Evolutionary conservation across 805 yeast genomes (phyloP), one percentile per base, ranked within the genome.

Genomic region (Schwanniomyces occidentalis): DNA sequence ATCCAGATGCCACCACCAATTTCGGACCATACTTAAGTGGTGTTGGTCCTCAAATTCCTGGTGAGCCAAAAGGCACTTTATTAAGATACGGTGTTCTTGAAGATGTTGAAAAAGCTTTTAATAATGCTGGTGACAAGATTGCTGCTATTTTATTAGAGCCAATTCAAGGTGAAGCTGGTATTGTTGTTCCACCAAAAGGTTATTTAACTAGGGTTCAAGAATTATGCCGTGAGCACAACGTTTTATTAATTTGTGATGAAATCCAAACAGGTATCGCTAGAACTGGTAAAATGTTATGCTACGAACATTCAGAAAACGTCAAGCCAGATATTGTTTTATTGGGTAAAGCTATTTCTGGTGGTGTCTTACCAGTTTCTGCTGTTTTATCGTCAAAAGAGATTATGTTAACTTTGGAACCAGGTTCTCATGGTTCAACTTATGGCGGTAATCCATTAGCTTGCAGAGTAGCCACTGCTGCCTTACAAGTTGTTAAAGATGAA

Each of bases 111-210:
- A 71, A 71, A 48, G 96, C 95, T 2, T 80, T 90, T 52, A 69
- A 73, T 46, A 76, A 76, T 38, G 88, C 91, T 16, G 96, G 96
- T 45, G 91, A 85, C 59, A 82, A 80, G 58, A 80, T 91, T 46
- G 95, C 96, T 28, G 98, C 96, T 26, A 77, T 91, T 47, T 68
- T 91, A 45, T 77, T 91, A 50, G 98, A 91, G 68, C 97, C 97
- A 44, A 90, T 90, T 54, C 98, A 91, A 63, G 98, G 98, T 61
- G 98, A 91, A 63, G 98, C 98, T 21, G 98, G 98, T 49, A 91
- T 91, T 47, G 91, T 90, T 17, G 96, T 90, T 16, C 97, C 98
- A 35, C 93, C 93, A 46, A 66, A 59, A 32, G 95, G 78, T 51
- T 91, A 90, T 69, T 75, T 91, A 48, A 63, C 80, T 34, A 68